A percentile compares a stretch with the other conserved stretches of the same genome.
Conservation (phyloP, 1,284 basidiomycete species). For the Trichosporon ovoides region DNA sequence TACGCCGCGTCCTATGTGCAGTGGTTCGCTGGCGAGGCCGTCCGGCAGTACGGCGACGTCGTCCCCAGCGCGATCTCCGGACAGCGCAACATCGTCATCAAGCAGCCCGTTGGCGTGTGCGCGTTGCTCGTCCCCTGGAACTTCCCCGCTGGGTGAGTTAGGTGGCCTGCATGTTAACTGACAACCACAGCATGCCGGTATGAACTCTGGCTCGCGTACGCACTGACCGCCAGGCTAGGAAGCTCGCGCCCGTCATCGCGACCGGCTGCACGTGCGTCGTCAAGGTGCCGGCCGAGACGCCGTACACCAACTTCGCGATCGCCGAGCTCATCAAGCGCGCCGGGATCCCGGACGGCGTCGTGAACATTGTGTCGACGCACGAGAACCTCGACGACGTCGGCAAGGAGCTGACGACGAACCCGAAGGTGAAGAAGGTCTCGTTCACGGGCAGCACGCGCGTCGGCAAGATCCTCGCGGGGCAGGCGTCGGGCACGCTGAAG, state of each 20-base stretch:
- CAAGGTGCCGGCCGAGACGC: conserved; percentile 94
- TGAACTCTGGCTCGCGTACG: neutral
- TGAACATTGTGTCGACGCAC: conserved; percentile 76
- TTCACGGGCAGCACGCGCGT: conserved; percentile 90
- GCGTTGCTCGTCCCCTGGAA: conserved; percentile 57
- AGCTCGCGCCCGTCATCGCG: conserved; percentile 62
- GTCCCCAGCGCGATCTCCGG: conserved; percentile 71
- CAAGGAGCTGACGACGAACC: conserved; percentile 45
- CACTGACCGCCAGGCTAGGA: conserved; percentile 57
- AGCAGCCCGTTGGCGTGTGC: conserved; percentile 76
- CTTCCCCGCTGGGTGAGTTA: conserved; percentile 68
- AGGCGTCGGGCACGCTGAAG: conserved; percentile 82
- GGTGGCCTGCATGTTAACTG: neutral
- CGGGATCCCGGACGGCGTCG: conserved; percentile 87
- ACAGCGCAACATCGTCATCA: conserved; percentile 81
- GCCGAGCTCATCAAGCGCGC: conserved; percentile 70
- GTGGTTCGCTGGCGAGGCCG: conserved; percentile 81
- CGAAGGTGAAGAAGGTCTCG: conserved; percentile 63
- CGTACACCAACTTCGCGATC: conserved; percentile 80
- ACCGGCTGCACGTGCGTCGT: conserved; percentile 94
- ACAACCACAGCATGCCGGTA: neutral
- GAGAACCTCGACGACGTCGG: conserved; percentile 42
- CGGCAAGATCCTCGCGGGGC: conserved; percentile 79
- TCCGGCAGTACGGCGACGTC: conserved; percentile 66
- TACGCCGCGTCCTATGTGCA: conserved; percentile 82